Conservation (phyloP, 495 filamentous ascomycete species). For the Xylaria bambusicola region DNA sequence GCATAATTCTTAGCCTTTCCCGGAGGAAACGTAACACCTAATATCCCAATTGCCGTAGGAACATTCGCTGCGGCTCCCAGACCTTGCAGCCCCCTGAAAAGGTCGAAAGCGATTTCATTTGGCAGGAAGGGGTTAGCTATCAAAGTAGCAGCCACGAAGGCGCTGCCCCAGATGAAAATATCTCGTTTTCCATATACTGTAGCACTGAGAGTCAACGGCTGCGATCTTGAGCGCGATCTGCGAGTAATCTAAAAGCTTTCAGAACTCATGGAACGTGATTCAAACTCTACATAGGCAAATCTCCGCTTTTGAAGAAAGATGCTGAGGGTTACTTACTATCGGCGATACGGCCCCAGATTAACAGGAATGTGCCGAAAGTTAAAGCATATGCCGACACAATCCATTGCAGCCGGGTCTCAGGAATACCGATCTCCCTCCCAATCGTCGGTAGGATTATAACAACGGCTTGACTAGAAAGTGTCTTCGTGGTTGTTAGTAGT, state of each 20-base stretch:
- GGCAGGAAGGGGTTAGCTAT: slow-evolving; percentile 66
- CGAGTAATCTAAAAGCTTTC: too few species aligned
- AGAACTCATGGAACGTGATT: background rate
- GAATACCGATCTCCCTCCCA: slow-evolving; percentile 54
- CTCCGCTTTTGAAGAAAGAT: background rate
- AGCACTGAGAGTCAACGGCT: background rate
- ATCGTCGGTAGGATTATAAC: slow-evolving; percentile 65
- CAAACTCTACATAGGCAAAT: background rate
- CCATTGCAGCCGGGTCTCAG: slow-evolving; percentile 61
- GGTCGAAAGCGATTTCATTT: slow-evolving; percentile 67
- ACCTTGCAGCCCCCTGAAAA: slow-evolving; percentile 71
- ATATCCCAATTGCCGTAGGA: slow-evolving; percentile 64
- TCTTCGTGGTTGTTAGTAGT: slow-evolving; percentile 37
- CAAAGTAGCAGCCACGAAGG: slow-evolving; percentile 62
- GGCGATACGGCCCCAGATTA: slow-evolving; percentile 72
- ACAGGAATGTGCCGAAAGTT: slow-evolving; percentile 68
- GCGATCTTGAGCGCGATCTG: background rate
- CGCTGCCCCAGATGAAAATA: slow-evolving; percentile 68
- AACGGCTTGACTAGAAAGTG: slow-evolving; percentile 58
- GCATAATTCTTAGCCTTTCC: slow-evolving; percentile 66
- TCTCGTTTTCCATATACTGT: slow-evolving; percentile 65
- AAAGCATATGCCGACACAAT: slow-evolving; percentile 63
- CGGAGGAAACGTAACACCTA: slow-evolving; percentile 61
- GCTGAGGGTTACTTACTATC: slow-evolving; percentile 42
- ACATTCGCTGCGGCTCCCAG: slow-evolving; percentile 69